Evolutionary conservation across 129 eudicot genomes (phyloP), one percentile per base, ranked within the genome.

Genomic region (Artemisia argyi): DNA sequence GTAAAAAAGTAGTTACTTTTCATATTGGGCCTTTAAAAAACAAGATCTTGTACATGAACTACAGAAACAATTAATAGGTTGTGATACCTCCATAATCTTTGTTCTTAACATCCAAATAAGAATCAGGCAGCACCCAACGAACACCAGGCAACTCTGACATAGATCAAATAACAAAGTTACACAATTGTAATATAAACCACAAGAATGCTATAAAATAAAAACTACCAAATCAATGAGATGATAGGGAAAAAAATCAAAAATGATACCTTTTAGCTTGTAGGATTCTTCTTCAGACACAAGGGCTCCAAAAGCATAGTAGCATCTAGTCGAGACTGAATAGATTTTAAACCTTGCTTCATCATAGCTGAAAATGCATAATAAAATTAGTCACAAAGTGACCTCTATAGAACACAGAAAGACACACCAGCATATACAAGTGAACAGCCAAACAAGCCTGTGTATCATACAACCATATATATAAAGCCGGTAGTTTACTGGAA

Each of bases 111-210:
- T 94, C 97, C 80, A 94, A 65, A 80, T 94, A 94, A 13, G 98
- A 94, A 76, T 94, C 98, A 35, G 97, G 98, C 44, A 94, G 96
- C 81, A 94, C 98, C 98, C 98, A 94, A 3, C 96, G 83, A 49
- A 94, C 97, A 1, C 79, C 77, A 2, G 88, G 87, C 56, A 90
- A 7, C 63, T 94, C 98, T 94, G 80, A 78, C 22, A 35, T 24
- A 55, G 81, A 0, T 5, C 2, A 48, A 52, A 13, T 16, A 5
- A 57, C 20, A 15, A 42, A 18, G 6, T 4, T 20, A 20, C 68
- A 55, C 56, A 17, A 26, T 46, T 0, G 8, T 57, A 10, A 57
- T 0, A 48, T 16, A 51, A 71, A 62, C 47, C 71, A 16, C 28
- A 49, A 3, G 3, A n/a, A 22, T 17, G 16, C 24, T 39, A 24